Base-by-base conservation (phyloP, 768 basidiomycete genomes). In the Mrakia hoshinonis region DNA sequence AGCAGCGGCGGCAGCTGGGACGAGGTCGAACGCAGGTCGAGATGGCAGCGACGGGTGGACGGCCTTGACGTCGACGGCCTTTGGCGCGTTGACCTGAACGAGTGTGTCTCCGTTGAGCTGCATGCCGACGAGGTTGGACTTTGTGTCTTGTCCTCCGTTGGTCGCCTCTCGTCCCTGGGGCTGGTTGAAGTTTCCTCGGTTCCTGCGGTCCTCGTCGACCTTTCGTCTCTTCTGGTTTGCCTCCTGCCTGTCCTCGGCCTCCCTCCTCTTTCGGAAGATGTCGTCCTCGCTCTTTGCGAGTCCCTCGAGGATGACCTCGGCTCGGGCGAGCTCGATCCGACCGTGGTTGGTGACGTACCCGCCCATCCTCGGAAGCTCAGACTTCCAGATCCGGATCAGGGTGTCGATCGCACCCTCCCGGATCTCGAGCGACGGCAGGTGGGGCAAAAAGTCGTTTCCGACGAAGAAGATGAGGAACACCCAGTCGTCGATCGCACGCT, bases 381-480 rank as follows among this genome's bases (percentile, higher is more conserved):
- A 83, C 81, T 90, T 92, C 96, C 96, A 99, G 63, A 99, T 98
- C 80, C 85, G 89, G 78, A 99, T 82, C 73, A 99, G 82, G 70
- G 90, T 96, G 83, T 98, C 96, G 83, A 99, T 97, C 38, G 95
- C 96, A 74, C 96, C 96, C 83, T 99, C 95, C 77, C 96, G 87
- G 79, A 99, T 99, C 83, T 99, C 96, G 84, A 99, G 86, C 72
- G 90, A 92, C 31, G 96, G 96, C 70, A 99, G 84, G 82, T 99
- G 96, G 26, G 96, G 96, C 76, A 99, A 85, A 85, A 99, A 94
- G 83, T 97, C 92, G 83, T 99, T 99, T 76, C 96, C 96, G 79
- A 99, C 96, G 81, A 99, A 97, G 87, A 99, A 99, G 76, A 98
- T 98, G 77, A 99, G 86, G 78, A 99, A 87, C 76, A 99, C 92